Evolutionary conservation across 305 asterid genomes (phyloP).

Genomic region (Fraxinus greggii): DNA sequence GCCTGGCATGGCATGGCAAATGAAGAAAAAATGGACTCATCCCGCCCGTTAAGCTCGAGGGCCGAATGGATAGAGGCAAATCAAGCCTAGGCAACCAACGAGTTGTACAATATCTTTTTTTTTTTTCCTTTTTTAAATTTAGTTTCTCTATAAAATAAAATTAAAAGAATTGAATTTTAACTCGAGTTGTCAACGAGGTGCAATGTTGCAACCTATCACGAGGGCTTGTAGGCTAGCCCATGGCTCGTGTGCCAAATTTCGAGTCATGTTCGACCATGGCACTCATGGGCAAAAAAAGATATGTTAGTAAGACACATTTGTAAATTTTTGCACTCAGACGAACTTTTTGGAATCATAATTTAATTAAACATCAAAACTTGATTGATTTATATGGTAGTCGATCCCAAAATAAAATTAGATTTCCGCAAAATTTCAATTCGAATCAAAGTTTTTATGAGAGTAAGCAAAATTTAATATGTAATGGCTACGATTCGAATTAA

Average conservation of each 20-base stretch:
- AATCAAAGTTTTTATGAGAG: neutral
- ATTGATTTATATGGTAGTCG: neutral
- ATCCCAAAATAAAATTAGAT: neutral
- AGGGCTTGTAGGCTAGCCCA: neutral
- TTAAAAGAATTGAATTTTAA: too few species aligned
- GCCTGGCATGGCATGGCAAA: neutral
- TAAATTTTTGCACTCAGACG: neutral
- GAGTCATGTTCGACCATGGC: neutral
- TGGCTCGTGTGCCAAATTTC: neutral
- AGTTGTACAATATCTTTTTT: too few species aligned
- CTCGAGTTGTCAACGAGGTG: too few species aligned
- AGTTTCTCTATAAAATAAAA: too few species aligned
- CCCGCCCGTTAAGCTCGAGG: neutral
- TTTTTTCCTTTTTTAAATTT: too few species aligned
- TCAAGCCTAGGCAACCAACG: too few species aligned
- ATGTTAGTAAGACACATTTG: neutral
- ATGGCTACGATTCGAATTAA: neutral
- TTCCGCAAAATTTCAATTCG: neutral
- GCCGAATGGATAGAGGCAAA: neutral
- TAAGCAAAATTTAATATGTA: neutral
- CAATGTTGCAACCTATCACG: neutral
- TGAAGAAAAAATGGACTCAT: neutral
- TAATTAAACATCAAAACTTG: neutral
- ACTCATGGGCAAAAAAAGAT: neutral
- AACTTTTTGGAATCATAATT: neutral